phyloP scores from a whole-genome alignment of 257 asterid genomes.

The Ilex asprella region DNA sequence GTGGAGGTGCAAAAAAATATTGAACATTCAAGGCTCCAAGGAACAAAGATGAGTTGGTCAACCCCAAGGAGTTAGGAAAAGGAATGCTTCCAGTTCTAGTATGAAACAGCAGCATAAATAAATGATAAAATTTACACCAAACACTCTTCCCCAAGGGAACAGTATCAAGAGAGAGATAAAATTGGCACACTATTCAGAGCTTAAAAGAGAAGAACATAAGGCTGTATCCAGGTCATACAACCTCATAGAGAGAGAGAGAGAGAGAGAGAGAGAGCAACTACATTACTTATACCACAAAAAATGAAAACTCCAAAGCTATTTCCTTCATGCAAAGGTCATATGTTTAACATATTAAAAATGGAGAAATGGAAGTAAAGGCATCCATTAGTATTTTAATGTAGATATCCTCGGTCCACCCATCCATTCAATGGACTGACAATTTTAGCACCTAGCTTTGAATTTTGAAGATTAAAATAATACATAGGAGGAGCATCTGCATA shows the following conservation, averaged over 20 bases:
- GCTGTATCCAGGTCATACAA: constrained; percentile 3
- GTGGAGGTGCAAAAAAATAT: too few relatives aligned
- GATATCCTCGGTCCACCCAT: constrained; percentile 22
- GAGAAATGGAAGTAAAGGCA: neutral
- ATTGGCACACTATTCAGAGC: neutral
- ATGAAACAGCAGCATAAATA: constrained; percentile 13
- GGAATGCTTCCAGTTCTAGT: neutral
- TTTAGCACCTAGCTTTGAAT: constrained; percentile 12
- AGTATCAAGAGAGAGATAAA: neutral
- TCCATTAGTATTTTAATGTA: constrained; percentile 13
- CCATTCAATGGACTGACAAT: constrained; percentile 14
- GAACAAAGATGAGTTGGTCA: too few relatives aligned
- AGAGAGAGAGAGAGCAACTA: constrained; percentile 7
- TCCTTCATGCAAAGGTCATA: neutral
- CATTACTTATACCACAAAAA: constrained; percentile 1
- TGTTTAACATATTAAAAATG: too few relatives aligned
- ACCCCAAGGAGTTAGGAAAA: neutral
- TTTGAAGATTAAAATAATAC: constrained; percentile 1
- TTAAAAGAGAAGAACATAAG: neutral
- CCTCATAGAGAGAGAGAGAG: neutral
- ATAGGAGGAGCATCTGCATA: constrained; percentile 8
- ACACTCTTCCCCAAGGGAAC: neutral
- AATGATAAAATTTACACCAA: neutral
- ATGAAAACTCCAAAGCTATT: neutral
- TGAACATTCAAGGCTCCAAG: too few relatives aligned